Base-by-base conservation (phyloP, 106 monocot genomes). In the Triglochin maritima region DNA sequence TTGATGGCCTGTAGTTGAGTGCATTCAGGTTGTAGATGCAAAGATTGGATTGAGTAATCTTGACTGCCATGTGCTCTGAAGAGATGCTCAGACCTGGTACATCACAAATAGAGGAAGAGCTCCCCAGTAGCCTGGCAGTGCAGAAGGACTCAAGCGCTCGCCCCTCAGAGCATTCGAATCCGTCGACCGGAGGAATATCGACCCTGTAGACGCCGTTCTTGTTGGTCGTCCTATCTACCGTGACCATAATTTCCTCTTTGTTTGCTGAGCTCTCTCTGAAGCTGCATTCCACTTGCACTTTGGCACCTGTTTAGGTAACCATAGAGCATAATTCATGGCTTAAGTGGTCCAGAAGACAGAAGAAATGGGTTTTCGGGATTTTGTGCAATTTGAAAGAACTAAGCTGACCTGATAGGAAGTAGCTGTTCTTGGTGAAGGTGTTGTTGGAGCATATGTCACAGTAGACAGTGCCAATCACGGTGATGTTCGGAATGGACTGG, bases 361-460 rank as follows among this genome's bases (percentile, higher is more conserved):
- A 29, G 29, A 29, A 29, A 29, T 29, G 29, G 1, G 29, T 29
- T 29, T 29, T 29, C 29, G 1, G 29, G 29, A 29, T 29, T 29
- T 29, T 29, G 29, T 29, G 29, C 29, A 29, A 29, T 29, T 29
- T 29, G 29, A 29, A 29, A 29, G 29, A 29, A 29, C 29, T 29
- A 29, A 5, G 48, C 89, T 62, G 54, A 87, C 94, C 89, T 78
- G 74, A 67, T 13, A 89, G 59, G 81, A 89, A 94, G 81, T 85
- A 94, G 87, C 94, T 87, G 71, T 94, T 68, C 46, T 76, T 87
- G 71, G 94, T 81, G 94, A 94, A 94, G 75, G 72, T 83, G 77
- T 84, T 89, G 70, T 75, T 72, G 59, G 84, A 82, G 87, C 94
- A 94, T 71, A 82, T 80, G 68, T 94, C 94, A 67, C 89, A 94